Conservation (phyloP, 1,284 basidiomycete species). For the Marasmius sp. region DNA sequence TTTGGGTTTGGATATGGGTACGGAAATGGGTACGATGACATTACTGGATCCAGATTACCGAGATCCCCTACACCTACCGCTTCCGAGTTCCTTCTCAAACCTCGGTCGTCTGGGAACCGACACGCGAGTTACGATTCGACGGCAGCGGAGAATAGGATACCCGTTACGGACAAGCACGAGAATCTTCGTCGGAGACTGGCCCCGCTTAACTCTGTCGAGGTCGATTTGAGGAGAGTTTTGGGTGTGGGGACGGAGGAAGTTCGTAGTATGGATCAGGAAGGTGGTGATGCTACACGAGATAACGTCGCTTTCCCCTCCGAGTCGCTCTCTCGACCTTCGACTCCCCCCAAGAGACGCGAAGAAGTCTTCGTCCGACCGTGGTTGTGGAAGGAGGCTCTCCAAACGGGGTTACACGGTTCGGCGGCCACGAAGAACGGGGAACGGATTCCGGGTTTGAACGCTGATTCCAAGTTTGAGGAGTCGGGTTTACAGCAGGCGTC, state of each 20-base stretch:
- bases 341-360: conserved; percentile 2
- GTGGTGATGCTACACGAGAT: not conserved
- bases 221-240: conserved; percentile 49
- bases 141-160: not conserved
- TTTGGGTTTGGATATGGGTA: not conserved
- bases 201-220: conserved; percentile 55
- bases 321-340: not conserved
- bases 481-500: conserved; percentile 30
- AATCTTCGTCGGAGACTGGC: conserved; percentile 49
- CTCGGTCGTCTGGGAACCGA: not conserved
- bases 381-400: conserved; percentile 9
- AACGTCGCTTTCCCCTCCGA: not conserved
- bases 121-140: not conserved
- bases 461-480: not conserved
- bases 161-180: conserved; percentile 37
- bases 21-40: not conserved
- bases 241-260: conserved; percentile 48
- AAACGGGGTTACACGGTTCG: not conserved
- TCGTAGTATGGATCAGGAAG: conserved; percentile 12
- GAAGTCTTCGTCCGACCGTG: conserved; percentile 10
- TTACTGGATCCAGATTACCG: not conserved
- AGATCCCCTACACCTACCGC: not conserved
- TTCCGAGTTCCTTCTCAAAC: conserved; percentile 30
- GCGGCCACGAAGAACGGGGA: not conserved
- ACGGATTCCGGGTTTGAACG: not conserved